Evolutionary conservation across 106 monocot genomes (phyloP).

Genomic region (Ottelia alismoides): DNA sequence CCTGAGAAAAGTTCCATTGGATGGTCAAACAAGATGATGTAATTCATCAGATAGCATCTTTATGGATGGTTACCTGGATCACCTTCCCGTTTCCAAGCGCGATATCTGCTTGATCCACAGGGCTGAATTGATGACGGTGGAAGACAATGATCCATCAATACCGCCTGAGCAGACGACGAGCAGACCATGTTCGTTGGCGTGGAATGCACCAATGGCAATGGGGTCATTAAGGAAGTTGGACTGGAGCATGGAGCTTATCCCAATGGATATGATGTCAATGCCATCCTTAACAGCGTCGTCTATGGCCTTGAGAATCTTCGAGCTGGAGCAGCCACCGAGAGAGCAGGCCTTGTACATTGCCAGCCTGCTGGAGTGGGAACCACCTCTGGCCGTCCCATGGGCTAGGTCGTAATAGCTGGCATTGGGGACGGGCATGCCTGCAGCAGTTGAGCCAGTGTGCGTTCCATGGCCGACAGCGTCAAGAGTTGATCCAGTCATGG

Average conservation of each 20-base stretch:
- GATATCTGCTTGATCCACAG: conserved; percentile 40
- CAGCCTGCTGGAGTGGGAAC: conserved; percentile 31
- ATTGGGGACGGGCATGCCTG: conserved; percentile 27
- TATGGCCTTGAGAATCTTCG: conserved; percentile 64
- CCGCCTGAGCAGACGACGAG: conserved; percentile 56
- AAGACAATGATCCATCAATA: conserved; percentile 48
- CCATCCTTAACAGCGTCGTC: conserved; percentile 70
- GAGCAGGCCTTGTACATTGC: conserved; percentile 66
- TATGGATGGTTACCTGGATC: conserved; percentile 15
- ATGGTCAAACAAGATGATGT: background rate
- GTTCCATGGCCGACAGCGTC: conserved; percentile 59
- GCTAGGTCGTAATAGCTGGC: conserved; percentile 48
- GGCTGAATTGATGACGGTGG: conserved; percentile 51
- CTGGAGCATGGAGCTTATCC: no score
- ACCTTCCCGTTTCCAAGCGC: conserved; percentile 44
- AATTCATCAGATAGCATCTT: background rate
- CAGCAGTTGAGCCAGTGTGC: conserved; percentile 57
- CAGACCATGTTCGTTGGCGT: conserved; percentile 47
- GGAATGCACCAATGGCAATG: conserved; percentile 50
- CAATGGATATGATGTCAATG: conserved; percentile 56
- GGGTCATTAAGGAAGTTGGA: conserved; percentile 50
- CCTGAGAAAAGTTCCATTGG: conserved; percentile 23
- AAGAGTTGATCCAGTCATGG: conserved; percentile 45
- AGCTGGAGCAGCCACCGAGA: conserved; percentile 49
- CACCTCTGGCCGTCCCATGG: conserved; percentile 56